Conservation (phyloP, 2,329 filamentous ascomycete species). For the Penicillium sp. region DNA sequence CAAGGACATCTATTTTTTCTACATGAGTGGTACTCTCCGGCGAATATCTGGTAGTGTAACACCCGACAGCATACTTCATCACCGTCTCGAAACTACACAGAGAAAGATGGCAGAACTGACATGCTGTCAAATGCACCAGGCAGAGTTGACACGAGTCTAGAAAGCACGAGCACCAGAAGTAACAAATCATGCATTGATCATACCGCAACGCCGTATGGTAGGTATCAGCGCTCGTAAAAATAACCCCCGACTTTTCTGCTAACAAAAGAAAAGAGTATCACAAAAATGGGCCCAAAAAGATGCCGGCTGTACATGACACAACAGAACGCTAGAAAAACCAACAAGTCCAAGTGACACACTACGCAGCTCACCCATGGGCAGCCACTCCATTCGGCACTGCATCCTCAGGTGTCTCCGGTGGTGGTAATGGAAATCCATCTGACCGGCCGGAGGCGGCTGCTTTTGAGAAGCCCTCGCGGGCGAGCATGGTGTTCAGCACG, state of each 20-base stretch:
- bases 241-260: conserved; percentile 20
- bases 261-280: conserved; percentile 13
- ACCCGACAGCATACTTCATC: background rate
- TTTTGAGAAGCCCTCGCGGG: conserved; percentile 76
- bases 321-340: conserved; percentile 17
- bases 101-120: background rate
- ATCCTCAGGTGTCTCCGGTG: conserved; percentile 35
- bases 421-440: conserved; percentile 47
- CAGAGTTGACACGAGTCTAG: background rate
- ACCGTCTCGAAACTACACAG: background rate
- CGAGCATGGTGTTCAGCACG: conserved; percentile 85
- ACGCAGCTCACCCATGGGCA: conserved; percentile 6
- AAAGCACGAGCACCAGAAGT: conserved; percentile 8
- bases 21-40: background rate
- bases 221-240: conserved; percentile 24
- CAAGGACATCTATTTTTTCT: background rate
- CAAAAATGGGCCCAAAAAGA: conserved; percentile 5
- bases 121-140: background rate
- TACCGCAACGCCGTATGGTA: conserved; percentile 29
- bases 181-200: conserved; percentile 22
- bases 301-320: conserved; percentile 25
- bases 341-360: background rate
- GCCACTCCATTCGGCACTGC: conserved; percentile 13
- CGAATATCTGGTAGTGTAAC: background rate
- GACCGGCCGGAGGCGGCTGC: conserved; percentile 54